Evolutionary conservation across 2,329 filamentous ascomycete genomes (phyloP), one percentile per base, ranked within the genome.

Genomic region (Fusarium odoratissimum): DNA sequence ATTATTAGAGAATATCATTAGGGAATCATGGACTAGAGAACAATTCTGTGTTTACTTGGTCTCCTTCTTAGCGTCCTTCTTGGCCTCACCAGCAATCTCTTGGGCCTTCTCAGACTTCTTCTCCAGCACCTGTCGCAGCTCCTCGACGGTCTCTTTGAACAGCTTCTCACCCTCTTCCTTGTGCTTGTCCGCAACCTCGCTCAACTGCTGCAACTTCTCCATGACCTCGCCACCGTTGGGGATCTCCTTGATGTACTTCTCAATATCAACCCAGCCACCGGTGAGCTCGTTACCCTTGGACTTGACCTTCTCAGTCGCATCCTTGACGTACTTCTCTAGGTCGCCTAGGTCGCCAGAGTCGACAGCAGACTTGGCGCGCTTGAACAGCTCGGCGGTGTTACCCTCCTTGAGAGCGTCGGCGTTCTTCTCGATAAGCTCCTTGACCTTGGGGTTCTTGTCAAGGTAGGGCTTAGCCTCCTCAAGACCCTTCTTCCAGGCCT

Each of bases 391-490:
- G 55, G 84, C 83, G 19, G 89, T 82, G 74, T 94, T 91, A 21
- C 91, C 92, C 69, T 89, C 83, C 83, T 92, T 93, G 54, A 95
- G 82, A 0, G 86, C 81, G 62, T 92, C 90, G 51, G 87, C 86
- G 80, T 95, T 95, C 77, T 92, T 84, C 83, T 93, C 91, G 3
- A 95, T 79, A 0, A 94, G 80, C 81, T 93, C 85, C 84, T 93
- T 94, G 65, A 93, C 83, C 82, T 93, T 85, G n/a, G 92, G 91
- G 81, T 89, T 93, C 86, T 94, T 94, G 74, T 94, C 92, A 2
- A 95, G 86, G 66, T 90, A 88, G 1, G 92, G 91, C 84, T 92
- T 90, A 40, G 89, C 90, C 81, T 93, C 85, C 81, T 94, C 90
- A 51, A 93, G 78, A 1, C 89, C 91, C 83, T 93, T 92, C 72